These are phyloP conservation scores for Podila epigama DNA, from an alignment of 192 early-diverging fungal genomes.

Conservation along the genomic window DNA sequence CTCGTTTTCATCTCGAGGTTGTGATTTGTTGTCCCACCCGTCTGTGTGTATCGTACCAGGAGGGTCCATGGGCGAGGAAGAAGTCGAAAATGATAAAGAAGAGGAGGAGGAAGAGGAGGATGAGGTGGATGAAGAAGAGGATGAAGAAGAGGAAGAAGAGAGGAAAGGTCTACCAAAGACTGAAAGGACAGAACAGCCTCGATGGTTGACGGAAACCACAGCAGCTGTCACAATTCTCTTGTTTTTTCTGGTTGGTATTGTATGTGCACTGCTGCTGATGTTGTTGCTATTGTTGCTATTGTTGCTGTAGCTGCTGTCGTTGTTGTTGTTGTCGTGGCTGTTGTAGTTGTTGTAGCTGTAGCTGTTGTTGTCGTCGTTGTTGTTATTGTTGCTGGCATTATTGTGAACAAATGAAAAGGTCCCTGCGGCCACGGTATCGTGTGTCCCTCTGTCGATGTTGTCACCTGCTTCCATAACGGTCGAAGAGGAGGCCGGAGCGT, in stretches of 20 bases:
- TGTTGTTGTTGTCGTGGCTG: background rate
- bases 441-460: background rate
- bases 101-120: background rate
- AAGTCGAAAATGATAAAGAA: background rate
- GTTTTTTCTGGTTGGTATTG: background rate
- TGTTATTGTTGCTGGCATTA: background rate
- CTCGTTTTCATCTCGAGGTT: too few relatives aligned
- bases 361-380: background rate
- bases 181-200: too few relatives aligned
- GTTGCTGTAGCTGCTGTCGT: background rate
- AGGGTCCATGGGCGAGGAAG: background rate
- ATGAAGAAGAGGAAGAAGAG: background rate
- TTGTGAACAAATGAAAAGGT: background rate
- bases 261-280: background rate
- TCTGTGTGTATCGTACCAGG: too few relatives aligned
- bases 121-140: background rate
- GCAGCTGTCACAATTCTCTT: background rate
- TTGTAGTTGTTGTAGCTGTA: background rate
- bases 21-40: too few relatives aligned
- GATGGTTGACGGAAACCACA: too few relatives aligned
- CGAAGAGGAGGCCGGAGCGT: background rate
- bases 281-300: background rate
- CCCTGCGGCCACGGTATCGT: constrained; percentile 1
- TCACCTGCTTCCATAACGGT: background rate
- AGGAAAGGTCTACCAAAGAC: too few relatives aligned